Conservation (phyloP, 1,139 yeast species). For the Zygoascus sp. region DNA sequence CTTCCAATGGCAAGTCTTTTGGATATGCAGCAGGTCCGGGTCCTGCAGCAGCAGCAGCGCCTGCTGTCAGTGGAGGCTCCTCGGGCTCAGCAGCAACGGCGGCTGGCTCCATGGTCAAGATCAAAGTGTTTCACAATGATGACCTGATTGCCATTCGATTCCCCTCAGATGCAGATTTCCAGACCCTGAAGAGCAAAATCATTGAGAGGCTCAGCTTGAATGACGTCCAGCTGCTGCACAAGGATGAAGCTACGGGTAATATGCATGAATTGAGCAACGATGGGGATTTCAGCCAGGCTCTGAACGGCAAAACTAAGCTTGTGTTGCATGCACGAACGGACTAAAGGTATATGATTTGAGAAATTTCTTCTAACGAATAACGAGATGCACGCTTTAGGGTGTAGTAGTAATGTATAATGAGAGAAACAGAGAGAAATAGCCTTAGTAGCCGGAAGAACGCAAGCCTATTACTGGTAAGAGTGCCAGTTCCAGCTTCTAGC, state of each 20-base stretch:
- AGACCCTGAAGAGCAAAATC: constrained; percentile 59
- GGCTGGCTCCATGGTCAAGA: constrained; percentile 42
- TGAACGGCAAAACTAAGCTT: constrained; percentile 34
- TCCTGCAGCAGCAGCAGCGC: too few relatives aligned
- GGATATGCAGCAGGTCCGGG: too few relatives aligned
- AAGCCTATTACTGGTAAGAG: too few relatives aligned
- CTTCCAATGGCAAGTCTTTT: neutral
- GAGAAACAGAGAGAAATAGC: neutral
- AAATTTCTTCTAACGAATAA: constrained; percentile 4
- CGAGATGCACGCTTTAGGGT: constrained; percentile 5
- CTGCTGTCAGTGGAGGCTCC: too few relatives aligned
- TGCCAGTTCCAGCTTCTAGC: too few relatives aligned
- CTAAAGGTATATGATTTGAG: constrained; percentile 5
- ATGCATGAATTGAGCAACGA: constrained; percentile 30
- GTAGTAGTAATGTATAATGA: constrained; percentile 12
- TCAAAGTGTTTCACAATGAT: constrained; percentile 84
- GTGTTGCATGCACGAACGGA: constrained; percentile 32
- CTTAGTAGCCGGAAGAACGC: neutral
- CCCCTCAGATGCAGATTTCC: constrained; percentile 55
- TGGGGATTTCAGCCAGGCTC: constrained; percentile 30
- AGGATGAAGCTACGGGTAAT: constrained; percentile 28
- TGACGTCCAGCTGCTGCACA: constrained; percentile 29
- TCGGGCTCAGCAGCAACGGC: too few relatives aligned
- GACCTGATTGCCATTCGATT: constrained; percentile 86
- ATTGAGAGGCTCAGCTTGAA: constrained; percentile 53